Evolutionary conservation across 305 asterid species (phyloP).

Genomic region (Fraxinus dipetala): DNA sequence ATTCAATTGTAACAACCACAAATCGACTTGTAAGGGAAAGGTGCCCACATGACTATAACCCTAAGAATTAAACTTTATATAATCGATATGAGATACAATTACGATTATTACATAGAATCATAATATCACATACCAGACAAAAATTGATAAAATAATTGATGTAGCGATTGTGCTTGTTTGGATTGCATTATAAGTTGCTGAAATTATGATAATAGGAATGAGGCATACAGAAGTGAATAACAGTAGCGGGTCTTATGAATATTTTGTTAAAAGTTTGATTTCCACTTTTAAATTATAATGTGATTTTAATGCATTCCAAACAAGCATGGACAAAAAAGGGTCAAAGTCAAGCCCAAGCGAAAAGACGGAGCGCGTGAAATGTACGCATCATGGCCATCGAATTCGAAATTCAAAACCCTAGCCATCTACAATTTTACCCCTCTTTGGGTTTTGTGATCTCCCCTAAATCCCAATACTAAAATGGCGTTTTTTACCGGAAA

Average conservation of each 20-base stretch:
- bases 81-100: not conserved
- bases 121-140: not conserved
- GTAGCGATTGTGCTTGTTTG: not conserved
- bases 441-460: not conserved
- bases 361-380: not conserved
- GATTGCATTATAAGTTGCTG: not conserved
- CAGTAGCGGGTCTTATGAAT: no score
- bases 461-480: conserved; percentile 7
- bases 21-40: not conserved
- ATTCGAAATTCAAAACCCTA: not conserved
- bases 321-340: not conserved
- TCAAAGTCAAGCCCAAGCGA: not conserved
- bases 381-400: not conserved
- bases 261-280: no score
- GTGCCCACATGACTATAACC: not conserved
- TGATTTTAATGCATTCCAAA: not conserved
- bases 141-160: not conserved
- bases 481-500: conserved; percentile 33
- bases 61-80: not conserved
- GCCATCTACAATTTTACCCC: not conserved
- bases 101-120: not conserved
- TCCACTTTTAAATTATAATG: no score
- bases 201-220: not conserved
- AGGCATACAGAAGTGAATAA: no score
- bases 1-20: not conserved